phyloP scores from a whole-genome alignment of 805 yeast genomes.

The Kodamaea sagamina region DNA sequence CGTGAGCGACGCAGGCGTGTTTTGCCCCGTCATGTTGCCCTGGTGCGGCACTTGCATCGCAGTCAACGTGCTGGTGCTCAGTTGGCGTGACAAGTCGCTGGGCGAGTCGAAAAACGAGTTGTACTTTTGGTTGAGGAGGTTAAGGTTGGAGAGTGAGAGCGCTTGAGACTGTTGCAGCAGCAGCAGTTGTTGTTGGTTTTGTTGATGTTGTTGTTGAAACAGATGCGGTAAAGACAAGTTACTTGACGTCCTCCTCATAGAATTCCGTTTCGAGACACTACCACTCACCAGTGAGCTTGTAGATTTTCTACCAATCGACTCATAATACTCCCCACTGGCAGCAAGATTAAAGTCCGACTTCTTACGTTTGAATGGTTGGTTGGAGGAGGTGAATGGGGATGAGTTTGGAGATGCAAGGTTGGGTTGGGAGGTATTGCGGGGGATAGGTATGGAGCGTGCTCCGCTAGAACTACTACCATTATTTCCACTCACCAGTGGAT shows the following conservation, averaged over 20 bases:
- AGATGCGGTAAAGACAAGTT: constrained; percentile 6
- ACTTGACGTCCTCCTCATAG: constrained; percentile 8
- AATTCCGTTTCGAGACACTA: constrained; percentile 17
- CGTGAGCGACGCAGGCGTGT: constrained; percentile 15
- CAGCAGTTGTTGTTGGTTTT: constrained; percentile 10
- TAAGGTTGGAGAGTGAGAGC: constrained; percentile 28
- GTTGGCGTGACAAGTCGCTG: constrained; percentile 14
- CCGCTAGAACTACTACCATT: not conserved
- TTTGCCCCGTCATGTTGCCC: constrained; percentile 4
- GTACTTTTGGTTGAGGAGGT: constrained; percentile 23
- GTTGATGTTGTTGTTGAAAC: constrained; percentile 6
- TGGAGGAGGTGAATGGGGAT: constrained; percentile 15
- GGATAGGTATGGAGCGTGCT: constrained; percentile 35
- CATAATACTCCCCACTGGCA: constrained; percentile 16
- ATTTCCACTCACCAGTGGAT: constrained; percentile 12
- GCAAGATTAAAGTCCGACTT: constrained; percentile 38
- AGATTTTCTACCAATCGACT: constrained; percentile 14
- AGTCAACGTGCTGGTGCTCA: constrained; percentile 13
- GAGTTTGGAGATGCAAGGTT: constrained; percentile 13
- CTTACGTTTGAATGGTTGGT: constrained; percentile 44
- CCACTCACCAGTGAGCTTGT: constrained; percentile 10
- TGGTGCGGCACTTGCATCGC: constrained; percentile 4
- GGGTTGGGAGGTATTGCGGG: constrained; percentile 16
- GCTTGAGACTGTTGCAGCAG: constrained; percentile 14
- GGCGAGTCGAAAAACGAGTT: constrained; percentile 24